Evolutionary conservation across 2,329 filamentous ascomycete species (phyloP).

Genomic region (Xylariaceae sp.): DNA sequence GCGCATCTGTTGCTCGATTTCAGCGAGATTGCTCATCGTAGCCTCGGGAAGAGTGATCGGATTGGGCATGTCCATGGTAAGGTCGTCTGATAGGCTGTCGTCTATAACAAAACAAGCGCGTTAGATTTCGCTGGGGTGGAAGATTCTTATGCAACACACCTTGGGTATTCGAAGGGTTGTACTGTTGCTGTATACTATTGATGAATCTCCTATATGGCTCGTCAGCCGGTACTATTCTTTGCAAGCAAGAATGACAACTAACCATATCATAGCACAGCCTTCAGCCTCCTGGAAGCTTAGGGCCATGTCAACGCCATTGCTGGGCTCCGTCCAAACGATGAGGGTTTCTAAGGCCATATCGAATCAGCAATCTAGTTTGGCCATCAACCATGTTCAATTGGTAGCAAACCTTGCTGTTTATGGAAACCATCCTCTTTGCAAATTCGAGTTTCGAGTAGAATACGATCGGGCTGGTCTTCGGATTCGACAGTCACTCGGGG

Average conservation of each 20-base stretch:
- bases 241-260: conserved; percentile 7
- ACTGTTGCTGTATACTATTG: conserved; percentile 79
- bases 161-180: conserved; percentile 65
- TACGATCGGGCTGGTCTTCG: conserved; percentile 85
- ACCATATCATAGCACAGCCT: conserved; percentile 93
- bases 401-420: conserved; percentile 85
- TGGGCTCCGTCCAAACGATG: conserved; percentile 94
- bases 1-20: conserved; percentile 86
- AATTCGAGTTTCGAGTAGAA: conserved; percentile 88
- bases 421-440: conserved; percentile 95
- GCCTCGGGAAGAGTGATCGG: conserved; percentile 78
- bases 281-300: conserved; percentile 98
- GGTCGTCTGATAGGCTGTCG: conserved; percentile 87
- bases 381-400: conserved; percentile 8
- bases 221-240: conserved; percentile 37
- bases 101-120: conserved; percentile 59
- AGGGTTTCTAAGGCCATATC: conserved; percentile 73
- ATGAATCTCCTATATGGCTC: conserved; percentile 79
- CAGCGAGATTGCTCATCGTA: conserved; percentile 79
- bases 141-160: conserved; percentile 52
- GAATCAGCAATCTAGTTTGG: conserved; percentile 17
- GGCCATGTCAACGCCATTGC: conserved; percentile 91
- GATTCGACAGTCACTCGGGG: conserved; percentile 90
- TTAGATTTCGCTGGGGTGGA: conserved; percentile 35
- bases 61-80: conserved; percentile 74